phyloP scores from a whole-genome alignment of 192 early-diverging fungal species.

The Lobosporangium transversale region DNA sequence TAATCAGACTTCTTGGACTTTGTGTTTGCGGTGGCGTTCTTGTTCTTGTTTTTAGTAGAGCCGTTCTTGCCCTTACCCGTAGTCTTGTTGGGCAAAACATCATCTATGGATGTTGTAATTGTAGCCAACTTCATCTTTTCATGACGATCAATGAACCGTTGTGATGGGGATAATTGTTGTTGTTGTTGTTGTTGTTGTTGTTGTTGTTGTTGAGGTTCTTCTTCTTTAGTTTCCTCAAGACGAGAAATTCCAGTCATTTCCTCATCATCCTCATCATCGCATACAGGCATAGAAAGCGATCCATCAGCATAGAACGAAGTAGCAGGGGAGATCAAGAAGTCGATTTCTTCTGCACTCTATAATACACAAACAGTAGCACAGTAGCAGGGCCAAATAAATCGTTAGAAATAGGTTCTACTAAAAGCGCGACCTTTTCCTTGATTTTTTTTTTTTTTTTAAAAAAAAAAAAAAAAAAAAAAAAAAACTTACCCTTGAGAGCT shows the following conservation, averaged over 20 bases:
- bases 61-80: background rate
- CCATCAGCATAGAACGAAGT: slow-evolving; percentile 62
- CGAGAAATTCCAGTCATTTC: slow-evolving; percentile 20
- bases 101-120: slow-evolving; percentile 22
- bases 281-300: slow-evolving; percentile 62
- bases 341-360: slow-evolving; percentile 32
- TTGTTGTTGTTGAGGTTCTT: slow-evolving; percentile 17
- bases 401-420: too few species aligned
- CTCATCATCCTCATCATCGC: slow-evolving; percentile 56
- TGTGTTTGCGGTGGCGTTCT: background rate
- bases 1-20: background rate
- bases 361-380: too few species aligned
- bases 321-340: slow-evolving; percentile 43
- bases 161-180: too few species aligned
- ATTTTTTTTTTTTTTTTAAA: too few species aligned
- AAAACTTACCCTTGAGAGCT: slow-evolving; percentile 55
- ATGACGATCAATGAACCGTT: too few species aligned
- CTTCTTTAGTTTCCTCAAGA: slow-evolving; percentile 42
- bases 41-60: background rate
- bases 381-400: too few species aligned
- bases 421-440: too few species aligned
- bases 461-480: too few species aligned
- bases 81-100: background rate
- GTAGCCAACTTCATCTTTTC: slow-evolving; percentile 45
- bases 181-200: slow-evolving; percentile 10